Base-by-base conservation (phyloP, 352 stramenopile species). In the Discostella stelligera region DNA sequence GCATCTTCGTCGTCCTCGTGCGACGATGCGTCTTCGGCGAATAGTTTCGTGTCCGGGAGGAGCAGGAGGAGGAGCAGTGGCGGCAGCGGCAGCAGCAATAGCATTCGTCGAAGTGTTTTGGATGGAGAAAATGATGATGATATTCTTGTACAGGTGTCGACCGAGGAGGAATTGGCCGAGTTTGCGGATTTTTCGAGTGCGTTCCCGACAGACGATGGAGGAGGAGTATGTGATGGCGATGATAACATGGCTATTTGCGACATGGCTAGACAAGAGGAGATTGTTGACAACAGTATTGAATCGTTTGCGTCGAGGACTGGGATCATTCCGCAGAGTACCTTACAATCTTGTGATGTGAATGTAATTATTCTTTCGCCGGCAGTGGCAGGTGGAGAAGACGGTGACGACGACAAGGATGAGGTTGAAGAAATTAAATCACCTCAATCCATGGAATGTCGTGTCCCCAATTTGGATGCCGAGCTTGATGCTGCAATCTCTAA, bases 181-280 rank as follows among this genome's bases (percentile, higher is more conserved):
- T 82, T 82, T 62, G 74, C 60, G 41, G 68, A 82, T 39, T 82
- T 82, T 67, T 77, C 67, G 21, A 14, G 56, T 14, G 66, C 77
- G 61, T 23, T 32, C 27, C 5, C 27, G 27, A 32, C 27, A 32
- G 27, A 32, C 27, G 27, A 32, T 32, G 27, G 27, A 32, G 55
- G 32, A 20, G 59, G 16, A 39, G 55, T 60, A 4, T 30, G 5
- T 25, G 14, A 60, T 49, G 64, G 62, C 23, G 25, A 32, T 39
- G 39, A 54, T 23, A 8, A 46, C 27, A 39, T 14, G 2, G 37
- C 37, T 44, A 8, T 3, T 44, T 14, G 11, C 7, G 11, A 74
- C 49, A 55, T 23, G 23, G 37, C 18, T 2, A 62, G 2, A 13
- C 39, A 58, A 58, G 25, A 21, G 23, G 53, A 30, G 8, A 10